Conservation (phyloP, 2,329 filamentous ascomycete genomes). For the Colletotrichum trifolii region DNA sequence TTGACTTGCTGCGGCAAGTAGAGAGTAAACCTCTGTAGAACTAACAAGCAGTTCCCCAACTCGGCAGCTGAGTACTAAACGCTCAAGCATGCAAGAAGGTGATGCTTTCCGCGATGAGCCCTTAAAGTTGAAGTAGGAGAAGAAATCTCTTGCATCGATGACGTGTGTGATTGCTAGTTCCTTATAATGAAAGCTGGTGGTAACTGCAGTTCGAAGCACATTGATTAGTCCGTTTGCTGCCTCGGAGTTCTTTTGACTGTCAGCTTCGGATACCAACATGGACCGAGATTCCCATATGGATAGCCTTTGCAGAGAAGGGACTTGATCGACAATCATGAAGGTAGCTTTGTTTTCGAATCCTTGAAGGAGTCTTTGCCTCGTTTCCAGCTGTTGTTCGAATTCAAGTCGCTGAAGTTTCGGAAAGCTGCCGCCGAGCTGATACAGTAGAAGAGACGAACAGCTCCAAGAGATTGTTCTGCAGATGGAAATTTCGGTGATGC, state of each 20-base stretch:
- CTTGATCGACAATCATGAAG: background rate
- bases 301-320: background rate
- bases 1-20: constrained; percentile 5
- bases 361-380: background rate
- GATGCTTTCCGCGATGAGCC: background rate
- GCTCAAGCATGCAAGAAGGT: constrained; percentile 4
- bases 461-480: constrained; percentile 1
- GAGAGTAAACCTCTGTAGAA: background rate
- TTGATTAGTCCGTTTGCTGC: background rate
- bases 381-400: background rate
- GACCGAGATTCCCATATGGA: constrained; percentile 8
- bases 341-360: background rate
- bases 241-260: constrained; percentile 1
- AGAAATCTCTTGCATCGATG: constrained; percentile 10
- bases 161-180: constrained; percentile 5
- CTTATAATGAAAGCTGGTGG: background rate
- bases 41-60: background rate
- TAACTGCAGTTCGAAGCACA: background rate
- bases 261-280: background rate
- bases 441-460: background rate
- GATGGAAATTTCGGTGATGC: constrained; percentile 8
- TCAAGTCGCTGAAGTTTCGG: constrained; percentile 2
- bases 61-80: background rate
- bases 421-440: background rate
- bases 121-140: background rate